These are phyloP conservation scores for Artomyces pyxidatus DNA, from an alignment of 768 basidiomycete species.

Conservation along the genomic window DNA sequence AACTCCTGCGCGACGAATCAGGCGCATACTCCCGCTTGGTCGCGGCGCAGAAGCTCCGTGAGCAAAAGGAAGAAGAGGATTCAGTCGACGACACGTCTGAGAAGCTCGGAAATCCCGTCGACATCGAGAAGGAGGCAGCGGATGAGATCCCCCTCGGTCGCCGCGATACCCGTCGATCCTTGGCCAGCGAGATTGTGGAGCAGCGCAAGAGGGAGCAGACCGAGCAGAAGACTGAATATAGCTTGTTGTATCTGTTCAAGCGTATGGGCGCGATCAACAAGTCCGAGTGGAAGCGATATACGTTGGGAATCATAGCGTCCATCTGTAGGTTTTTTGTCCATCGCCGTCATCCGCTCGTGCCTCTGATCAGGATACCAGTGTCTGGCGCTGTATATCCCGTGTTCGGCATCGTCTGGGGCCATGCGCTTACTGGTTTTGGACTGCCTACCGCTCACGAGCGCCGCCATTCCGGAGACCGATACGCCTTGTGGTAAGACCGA, in stretches of 20 bases:
- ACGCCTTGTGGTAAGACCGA: constrained; percentile 66
- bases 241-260: constrained; percentile 50
- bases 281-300: constrained; percentile 50
- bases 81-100: constrained; percentile 16
- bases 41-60: constrained; percentile 66
- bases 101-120: too few species aligned
- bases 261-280: constrained; percentile 58
- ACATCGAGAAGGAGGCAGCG: constrained; percentile 44
- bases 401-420: constrained; percentile 60
- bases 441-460: constrained; percentile 27
- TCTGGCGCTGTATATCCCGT: constrained; percentile 64
- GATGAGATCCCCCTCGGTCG: constrained; percentile 53
- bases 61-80: constrained; percentile 23
- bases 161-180: constrained; percentile 42
- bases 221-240: constrained; percentile 30
- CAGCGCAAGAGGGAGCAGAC: constrained; percentile 26
- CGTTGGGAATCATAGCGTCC: constrained; percentile 45
- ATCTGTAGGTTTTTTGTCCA: constrained; percentile 6
- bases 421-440: constrained; percentile 49
- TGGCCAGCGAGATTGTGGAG: constrained; percentile 56
- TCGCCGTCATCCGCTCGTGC: neutral
- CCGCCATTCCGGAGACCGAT: constrained; percentile 49
- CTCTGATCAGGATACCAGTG: neutral
- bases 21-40: constrained; percentile 69
- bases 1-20: constrained; percentile 31